Evolutionary conservation across 495 filamentous ascomycete genomes (phyloP), one percentile per base, ranked within the genome.

Genomic region (Oidiodendron maius): DNA sequence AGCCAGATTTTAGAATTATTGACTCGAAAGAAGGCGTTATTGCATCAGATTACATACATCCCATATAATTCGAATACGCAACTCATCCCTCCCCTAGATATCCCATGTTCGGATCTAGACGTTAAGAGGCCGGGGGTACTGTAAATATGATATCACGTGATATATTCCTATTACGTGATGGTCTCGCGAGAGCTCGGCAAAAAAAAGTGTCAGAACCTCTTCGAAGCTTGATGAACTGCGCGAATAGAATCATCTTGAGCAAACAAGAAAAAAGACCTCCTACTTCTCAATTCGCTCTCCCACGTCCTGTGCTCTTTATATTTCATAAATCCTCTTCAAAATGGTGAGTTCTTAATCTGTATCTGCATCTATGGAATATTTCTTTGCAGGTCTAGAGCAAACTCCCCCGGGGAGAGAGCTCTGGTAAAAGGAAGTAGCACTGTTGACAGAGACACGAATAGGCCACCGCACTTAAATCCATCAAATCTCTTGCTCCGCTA

Each of bases 401-500:
- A 30, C 37, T 20, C 3, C 28, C 16, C 34, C 28, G 44, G 23
- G 5, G 25, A 30, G 15, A 24, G 41, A 20, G 39, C 45, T 26
- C 26, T 16, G 9, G 13, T 28, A 35, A 17, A 9, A 24, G 10
- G 23, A 3, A 11, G 9, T 12, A 24, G 25, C 12, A 23, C 5
- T 40, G 18, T 35, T 17, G 55, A 24, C 12, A 23, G 25, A 36
- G 40, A 22, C 23, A 17, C 11, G 2, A 22, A 36, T 28, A 37
- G 52, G 42, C 79, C 51, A 81, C 79, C 61, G 79, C 89, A 63
- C 79, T 99, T 77, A 91, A 89, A 67, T 93, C 85, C 62, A 89
- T 99, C 82, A 94, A 89, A 74, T 84, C 83, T 66, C 89, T 99
- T 62, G 86, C 84, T 35, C 93, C 93, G 48, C 91, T 99, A 60